These are phyloP conservation scores for Chlamydomonas sphaeroides DNA, from an alignment of 139 green algal genomes.

Conservation along the genomic window DNA sequence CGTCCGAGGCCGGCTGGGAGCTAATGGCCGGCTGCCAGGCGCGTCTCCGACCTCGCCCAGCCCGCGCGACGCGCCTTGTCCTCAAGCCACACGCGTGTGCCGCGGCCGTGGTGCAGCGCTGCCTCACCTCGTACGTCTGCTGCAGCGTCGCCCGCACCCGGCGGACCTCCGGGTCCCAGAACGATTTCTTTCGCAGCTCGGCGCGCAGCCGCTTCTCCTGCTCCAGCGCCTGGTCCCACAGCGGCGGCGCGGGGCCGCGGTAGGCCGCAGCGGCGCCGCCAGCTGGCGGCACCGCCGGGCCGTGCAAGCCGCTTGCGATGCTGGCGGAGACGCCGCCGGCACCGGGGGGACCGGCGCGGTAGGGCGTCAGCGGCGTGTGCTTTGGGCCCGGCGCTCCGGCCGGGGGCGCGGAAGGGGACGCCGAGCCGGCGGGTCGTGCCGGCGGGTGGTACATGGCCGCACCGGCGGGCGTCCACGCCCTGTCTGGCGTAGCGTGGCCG, in stretches of 20 bases:
- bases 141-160: conserved; percentile 61
- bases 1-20: no score
- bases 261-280: no score
- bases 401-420: neutral
- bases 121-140: conserved; percentile 63
- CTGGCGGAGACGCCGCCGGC: neutral
- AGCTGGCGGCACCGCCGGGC: neutral
- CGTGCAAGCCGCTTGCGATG: neutral
- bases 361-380: conserved; percentile 18
- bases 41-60: no score
- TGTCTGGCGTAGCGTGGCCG: no score
- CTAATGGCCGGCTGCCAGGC: no score
- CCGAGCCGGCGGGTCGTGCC: no score
- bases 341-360: neutral
- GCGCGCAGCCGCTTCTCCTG: conserved; percentile 56
- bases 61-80: no score
- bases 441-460: no score
- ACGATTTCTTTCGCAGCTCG: conserved; percentile 56
- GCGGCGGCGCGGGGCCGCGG: neutral
- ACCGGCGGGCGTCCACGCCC: no score
- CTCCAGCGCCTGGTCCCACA: conserved; percentile 54
- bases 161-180: conserved; percentile 69
- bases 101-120: no score
- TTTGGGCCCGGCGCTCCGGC: neutral
- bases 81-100: no score